These are phyloP conservation scores for Neurospora tetrasperma DNA, from an alignment of 495 filamentous ascomycete genomes.

Conservation along the genomic window DNA sequence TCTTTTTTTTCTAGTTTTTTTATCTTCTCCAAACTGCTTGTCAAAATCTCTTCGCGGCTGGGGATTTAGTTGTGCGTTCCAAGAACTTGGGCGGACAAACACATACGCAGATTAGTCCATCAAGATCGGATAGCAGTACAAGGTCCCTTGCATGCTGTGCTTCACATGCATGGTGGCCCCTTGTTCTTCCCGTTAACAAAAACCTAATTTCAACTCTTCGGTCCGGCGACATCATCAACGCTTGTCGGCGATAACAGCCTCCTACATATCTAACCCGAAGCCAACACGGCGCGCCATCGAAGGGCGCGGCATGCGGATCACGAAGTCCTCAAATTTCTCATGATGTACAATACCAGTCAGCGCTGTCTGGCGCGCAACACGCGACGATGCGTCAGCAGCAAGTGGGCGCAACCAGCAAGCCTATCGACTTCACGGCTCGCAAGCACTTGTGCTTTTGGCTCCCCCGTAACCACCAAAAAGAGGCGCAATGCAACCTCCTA, in stretches of 20 bases:
- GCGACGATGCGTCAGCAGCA: background rate
- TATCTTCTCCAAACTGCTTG: background rate
- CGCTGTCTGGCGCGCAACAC: conserved; percentile 9
- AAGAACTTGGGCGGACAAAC: background rate
- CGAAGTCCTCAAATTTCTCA: background rate
- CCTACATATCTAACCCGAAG: background rate
- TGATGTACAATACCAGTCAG: conserved; percentile 16
- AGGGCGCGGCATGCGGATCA: background rate
- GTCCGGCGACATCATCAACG: background rate
- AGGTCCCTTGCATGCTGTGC: background rate
- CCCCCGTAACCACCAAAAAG: background rate
- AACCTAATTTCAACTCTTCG: background rate
- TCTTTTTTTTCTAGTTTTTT: no score
- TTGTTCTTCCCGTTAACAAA: background rate
- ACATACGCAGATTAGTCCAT: background rate
- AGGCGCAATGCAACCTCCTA: background rate
- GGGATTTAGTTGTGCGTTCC: background rate
- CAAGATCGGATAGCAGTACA: background rate
- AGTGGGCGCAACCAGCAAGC: background rate
- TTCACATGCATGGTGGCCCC: background rate
- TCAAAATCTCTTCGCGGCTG: background rate
- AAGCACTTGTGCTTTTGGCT: background rate
- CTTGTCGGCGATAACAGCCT: background rate
- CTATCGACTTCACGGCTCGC: background rate
- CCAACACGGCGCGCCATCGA: background rate